Base-by-base conservation (phyloP, 805 yeast genomes). In the Candida awuae region DNA sequence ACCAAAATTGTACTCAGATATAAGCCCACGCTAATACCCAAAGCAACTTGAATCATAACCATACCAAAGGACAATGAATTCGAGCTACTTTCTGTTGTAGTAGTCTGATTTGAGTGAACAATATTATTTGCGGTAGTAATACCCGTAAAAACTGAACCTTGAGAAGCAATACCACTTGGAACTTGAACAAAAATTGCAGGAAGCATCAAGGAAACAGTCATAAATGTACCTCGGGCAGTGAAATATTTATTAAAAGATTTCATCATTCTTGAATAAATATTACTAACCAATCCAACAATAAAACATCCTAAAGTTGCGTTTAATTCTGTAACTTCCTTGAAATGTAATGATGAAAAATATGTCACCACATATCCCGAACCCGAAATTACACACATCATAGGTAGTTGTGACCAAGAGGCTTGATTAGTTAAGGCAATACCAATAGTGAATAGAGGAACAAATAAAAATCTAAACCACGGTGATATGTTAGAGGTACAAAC, bases 141-240 rank as follows among this genome's bases (percentile, higher is more conserved):
- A 41, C 97, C 97, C 0, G 94, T 73, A 9, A 88, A 68, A 36
- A 90, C 68, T 3, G 94, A 75, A 27, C 94, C 83, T 51, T 87
- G 90, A 0, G 95, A 78, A 2, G 97, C 96, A 44, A 90, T 78
- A 58, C 97, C 97, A 1, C 90, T 80, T 3, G 97, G 97, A 32
- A 90, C 97, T 58, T 84, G 94, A 4, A 86, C 94, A 54, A 90
- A 88, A 33, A 90, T 85, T 0, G 90, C 97, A 0, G 97, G 97
- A 39, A 90, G 62, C 95, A 90, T 90, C 6, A 95, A 92, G 18
- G 94, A 81, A 19, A 88, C 94, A 0, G 97, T 96, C 65, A 90
- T 75, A 21, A 55, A 53, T 6, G 61, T 45, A 3, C 59, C 53
- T 22, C 48, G 48, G 4, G 42, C 29, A 9, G 48, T 43, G 13